Conservation (phyloP, 202 grass and related monocot species). For the Zoysia matrella region DNA sequence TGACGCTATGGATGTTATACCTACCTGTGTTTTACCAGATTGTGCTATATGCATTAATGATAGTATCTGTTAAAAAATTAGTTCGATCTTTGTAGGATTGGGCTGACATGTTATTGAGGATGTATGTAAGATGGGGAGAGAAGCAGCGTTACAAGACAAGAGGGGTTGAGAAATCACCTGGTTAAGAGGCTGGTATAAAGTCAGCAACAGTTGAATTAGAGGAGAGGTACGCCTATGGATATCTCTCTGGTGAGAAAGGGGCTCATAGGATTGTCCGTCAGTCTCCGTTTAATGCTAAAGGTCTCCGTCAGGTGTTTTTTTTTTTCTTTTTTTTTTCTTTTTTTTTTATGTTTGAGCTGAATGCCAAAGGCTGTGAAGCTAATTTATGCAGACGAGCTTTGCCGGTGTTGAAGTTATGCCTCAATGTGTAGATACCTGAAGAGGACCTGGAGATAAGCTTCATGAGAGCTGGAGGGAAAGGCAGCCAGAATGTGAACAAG, state of each 20-base stretch:
- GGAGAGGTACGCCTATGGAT: too few relatives aligned
- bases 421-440: too few relatives aligned
- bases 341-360: neutral
- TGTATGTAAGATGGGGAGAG: slow-evolving; percentile 96
- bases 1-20: slow-evolving; percentile 8
- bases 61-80: slow-evolving; percentile 38
- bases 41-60: neutral
- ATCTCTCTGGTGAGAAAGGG: too few relatives aligned
- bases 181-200: too few relatives aligned
- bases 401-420: too few relatives aligned
- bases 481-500: too few relatives aligned
- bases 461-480: too few relatives aligned
- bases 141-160: slow-evolving; percentile 88
- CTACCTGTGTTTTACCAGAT: neutral
- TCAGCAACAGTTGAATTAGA: too few relatives aligned
- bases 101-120: slow-evolving; percentile 92
- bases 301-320: slow-evolving; percentile 82
- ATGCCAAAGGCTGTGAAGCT: slow-evolving; percentile 1
- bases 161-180: slow-evolving; percentile 89
- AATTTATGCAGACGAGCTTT: slow-evolving; percentile 76
- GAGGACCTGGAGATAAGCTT: too few relatives aligned
- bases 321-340: slow-evolving; percentile 23
- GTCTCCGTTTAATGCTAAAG: slow-evolving; percentile 99
- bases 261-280: too few relatives aligned
- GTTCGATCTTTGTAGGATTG: slow-evolving; percentile 83